Evolutionary conservation across 129 eudicot species (phyloP), one percentile per base, ranked within the genome.

Genomic region (Ambrosia trifida): DNA sequence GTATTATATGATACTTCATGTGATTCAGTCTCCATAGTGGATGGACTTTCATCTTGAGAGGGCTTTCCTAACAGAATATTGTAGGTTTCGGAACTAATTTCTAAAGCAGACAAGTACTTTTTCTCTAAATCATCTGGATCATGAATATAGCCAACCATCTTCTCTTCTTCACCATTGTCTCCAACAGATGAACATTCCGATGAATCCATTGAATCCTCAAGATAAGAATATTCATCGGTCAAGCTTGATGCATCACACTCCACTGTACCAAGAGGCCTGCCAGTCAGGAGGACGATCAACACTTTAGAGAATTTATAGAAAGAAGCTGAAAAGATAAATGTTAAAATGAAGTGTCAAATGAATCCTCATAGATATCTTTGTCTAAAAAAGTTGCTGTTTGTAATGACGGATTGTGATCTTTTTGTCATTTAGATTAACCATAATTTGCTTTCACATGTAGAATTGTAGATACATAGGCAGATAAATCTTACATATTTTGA

Each of bases 101-200:
- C 80, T 75, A 94, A 76, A 76, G 97, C 91, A 45, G 96, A 90
- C 38, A 86, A 28, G 82, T 85, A 87, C 72, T 72, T 79, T 50
- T 74, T 72, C 57, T 83, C 83, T 12, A 76, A 52, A 30, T 54
- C 71, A 51, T 50, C 81, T 49, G 72, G 36, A 61, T 72, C 60
- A 46, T 68, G 72, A 60, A 72, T 66, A 72, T 43, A 7, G 18
- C 78, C 70, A 73, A 47, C 56, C 74, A 66, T 24, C 73, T 72
- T 79, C 43, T 79, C 81, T 76, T 85, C 76, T 85, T 87, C 97
- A 51, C 72, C 85, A 19, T 77, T 79, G 76, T 81, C 72, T 76
- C 71, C 78, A n/a, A 67, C 35, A 46, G 95, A 92, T 68, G 95
- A 83, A 88, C 79, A 79, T 33, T 87, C 99, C 69, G 87, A 84